These are phyloP conservation scores for Eimeria zaria DNA, from an alignment of 169 alveolate genomes.

Conservation along the genomic window DNA sequence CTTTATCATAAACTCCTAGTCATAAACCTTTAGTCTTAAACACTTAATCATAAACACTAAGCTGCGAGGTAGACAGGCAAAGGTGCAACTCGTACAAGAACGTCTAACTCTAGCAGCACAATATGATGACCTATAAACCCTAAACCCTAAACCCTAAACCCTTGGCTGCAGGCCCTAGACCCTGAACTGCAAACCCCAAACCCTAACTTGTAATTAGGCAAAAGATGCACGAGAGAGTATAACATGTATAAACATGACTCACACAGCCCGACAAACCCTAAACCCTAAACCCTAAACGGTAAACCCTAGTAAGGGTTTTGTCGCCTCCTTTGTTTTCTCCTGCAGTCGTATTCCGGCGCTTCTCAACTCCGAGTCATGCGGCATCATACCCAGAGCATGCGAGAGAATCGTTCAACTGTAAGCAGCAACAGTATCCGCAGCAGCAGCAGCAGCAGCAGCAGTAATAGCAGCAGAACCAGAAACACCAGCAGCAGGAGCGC, in stretches of 20 bases:
- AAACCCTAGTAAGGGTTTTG: neutral
- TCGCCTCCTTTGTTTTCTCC: neutral
- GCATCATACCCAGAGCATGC: conserved; percentile 90
- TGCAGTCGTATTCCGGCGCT: conserved; percentile 75
- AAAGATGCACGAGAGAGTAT: too few species aligned
- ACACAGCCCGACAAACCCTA: neutral
- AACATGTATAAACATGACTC: too few species aligned
- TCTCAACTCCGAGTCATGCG: conserved; percentile 86
- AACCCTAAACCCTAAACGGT: neutral
- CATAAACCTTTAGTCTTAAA: too few species aligned
- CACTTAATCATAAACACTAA: too few species aligned
- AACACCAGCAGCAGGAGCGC: conserved; percentile 7
- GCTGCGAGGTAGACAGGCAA: too few species aligned
- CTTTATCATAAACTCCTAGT: too few species aligned
- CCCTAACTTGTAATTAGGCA: too few species aligned
- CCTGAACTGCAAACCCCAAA: too few species aligned
- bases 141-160: too few species aligned
- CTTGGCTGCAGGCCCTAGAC: too few species aligned
- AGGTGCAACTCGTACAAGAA: too few species aligned
- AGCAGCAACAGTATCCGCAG: conserved; percentile 45
- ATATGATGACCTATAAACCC: too few species aligned
- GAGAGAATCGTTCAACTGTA: conserved; percentile 87
- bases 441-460: conserved; percentile 13
- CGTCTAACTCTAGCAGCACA: neutral
- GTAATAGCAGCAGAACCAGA: neutral